Conservation (phyloP, 192 early-diverging fungal species). For the Backusella sp. region DNA sequence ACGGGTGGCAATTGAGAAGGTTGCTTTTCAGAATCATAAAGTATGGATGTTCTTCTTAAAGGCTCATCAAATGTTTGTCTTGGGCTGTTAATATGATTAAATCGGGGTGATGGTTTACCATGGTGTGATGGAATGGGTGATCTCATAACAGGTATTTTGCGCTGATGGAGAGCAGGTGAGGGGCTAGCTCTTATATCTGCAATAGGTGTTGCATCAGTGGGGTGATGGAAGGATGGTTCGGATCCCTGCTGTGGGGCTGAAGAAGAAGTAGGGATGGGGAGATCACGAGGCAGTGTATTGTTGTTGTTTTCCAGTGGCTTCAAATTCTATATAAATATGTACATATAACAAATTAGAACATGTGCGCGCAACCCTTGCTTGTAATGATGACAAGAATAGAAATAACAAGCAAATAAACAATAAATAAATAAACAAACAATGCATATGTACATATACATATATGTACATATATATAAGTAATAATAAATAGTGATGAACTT, state of each 20-base stretch:
- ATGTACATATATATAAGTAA: background rate
- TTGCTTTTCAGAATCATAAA: constrained; percentile 11
- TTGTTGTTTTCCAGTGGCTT: constrained; percentile 4
- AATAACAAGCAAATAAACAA: background rate
- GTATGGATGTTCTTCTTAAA: constrained; percentile 16
- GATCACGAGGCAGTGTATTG: background rate
- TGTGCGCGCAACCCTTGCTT: constrained; percentile 1
- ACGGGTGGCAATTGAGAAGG: background rate
- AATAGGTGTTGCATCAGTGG: background rate
- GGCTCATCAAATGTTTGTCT: background rate
- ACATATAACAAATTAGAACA: background rate
- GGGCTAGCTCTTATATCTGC: background rate
- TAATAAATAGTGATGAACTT: background rate
- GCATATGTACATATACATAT: background rate
- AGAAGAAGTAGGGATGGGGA: background rate
- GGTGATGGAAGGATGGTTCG: background rate
- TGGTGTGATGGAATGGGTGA: constrained; percentile 11
- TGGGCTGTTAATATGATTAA: background rate
- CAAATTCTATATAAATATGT: constrained; percentile 2
- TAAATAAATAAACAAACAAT: background rate
- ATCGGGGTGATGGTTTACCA: background rate
- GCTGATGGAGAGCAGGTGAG: background rate
- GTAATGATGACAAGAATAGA: background rate
- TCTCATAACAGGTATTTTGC: constrained; percentile 8
- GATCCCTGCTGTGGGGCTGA: background rate